Conservation (phyloP, 1,284 basidiomycete genomes). For the Cutaneotrichosporon arboriforme region DNA sequence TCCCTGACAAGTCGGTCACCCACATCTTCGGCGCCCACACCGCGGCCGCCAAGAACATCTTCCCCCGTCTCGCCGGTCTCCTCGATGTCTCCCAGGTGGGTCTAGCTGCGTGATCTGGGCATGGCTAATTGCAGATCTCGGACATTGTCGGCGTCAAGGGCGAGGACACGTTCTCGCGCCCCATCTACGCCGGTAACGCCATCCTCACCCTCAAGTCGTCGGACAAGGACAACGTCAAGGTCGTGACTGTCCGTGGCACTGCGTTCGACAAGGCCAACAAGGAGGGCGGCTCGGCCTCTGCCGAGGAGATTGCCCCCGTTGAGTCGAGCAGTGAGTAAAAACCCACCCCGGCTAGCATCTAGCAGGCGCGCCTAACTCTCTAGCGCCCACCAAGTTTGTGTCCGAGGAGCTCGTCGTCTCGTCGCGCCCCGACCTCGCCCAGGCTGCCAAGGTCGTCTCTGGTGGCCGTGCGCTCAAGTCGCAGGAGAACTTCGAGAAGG, state of each 20-base stretch:
- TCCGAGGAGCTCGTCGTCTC: constrained; percentile 83
- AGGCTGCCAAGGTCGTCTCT: constrained; percentile 83
- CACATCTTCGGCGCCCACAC: constrained; percentile 83
- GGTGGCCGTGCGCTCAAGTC: constrained; percentile 95
- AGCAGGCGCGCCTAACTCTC: background rate
- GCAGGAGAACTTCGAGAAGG: constrained; percentile 82
- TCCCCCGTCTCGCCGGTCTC: constrained; percentile 82
- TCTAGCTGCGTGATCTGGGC: background rate
- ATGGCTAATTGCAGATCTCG: constrained; percentile 55
- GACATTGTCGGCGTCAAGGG: constrained; percentile 85
- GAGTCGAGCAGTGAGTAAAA: constrained; percentile 56
- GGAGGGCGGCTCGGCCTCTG: constrained; percentile 53
- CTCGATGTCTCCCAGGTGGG: constrained; percentile 65
- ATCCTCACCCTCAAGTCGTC: constrained; percentile 84
- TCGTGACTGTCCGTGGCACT: constrained; percentile 94
- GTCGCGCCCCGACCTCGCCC: constrained; percentile 85
- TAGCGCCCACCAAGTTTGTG: constrained; percentile 64
- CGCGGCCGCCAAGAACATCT: constrained; percentile 64
- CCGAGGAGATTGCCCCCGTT: constrained; percentile 64
- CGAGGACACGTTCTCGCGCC: constrained; percentile 76
- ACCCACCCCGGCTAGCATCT: no score
- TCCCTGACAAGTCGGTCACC: constrained; percentile 57
- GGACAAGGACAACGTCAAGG: constrained; percentile 64
- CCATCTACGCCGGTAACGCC: constrained; percentile 98
- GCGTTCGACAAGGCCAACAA: constrained; percentile 72